Evolutionary conservation across 176 grass and related monocot species (phyloP).

Genomic region (Chloris gayana): DNA sequence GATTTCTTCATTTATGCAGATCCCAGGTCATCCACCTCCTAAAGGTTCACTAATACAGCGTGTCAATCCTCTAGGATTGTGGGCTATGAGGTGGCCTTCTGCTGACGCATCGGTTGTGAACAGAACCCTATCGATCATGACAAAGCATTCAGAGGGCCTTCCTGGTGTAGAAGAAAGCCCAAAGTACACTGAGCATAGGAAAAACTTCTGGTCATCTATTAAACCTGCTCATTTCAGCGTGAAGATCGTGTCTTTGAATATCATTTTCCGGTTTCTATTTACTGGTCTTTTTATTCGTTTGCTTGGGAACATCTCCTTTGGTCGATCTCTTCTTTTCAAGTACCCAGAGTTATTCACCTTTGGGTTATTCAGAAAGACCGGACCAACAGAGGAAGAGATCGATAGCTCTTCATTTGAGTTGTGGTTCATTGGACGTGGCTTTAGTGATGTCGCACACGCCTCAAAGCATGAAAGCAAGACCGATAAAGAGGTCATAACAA

Average conservation of each 20-base stretch:
- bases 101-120: slow-evolving; percentile 71
- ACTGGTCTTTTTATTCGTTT: slow-evolving; percentile 60
- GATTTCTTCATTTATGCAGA: slow-evolving; percentile 43
- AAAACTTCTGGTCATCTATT: slow-evolving; percentile 65
- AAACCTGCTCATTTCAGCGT: slow-evolving; percentile 76
- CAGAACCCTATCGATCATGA: slow-evolving; percentile 60
- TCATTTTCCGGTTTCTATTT: slow-evolving; percentile 34
- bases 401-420: slow-evolving; percentile 77
- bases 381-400: slow-evolving; percentile 78
- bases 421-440: slow-evolving; percentile 75
- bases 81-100: slow-evolving; percentile 71
- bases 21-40: slow-evolving; percentile 68
- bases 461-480: slow-evolving; percentile 47
- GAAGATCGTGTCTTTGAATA: slow-evolving; percentile 55
- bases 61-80: slow-evolving; percentile 60
- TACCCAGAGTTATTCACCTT: slow-evolving; percentile 72
- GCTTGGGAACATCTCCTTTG: slow-evolving; percentile 53
- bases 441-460: slow-evolving; percentile 37
- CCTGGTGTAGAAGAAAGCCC: slow-evolving; percentile 60
- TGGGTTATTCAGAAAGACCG: slow-evolving; percentile 63
- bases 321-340: slow-evolving; percentile 72
- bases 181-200: slow-evolving; percentile 46
- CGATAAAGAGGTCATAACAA: slow-evolving; percentile 72
- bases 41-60: slow-evolving; percentile 66
- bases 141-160: slow-evolving; percentile 65